Evolutionary conservation across 2,329 filamentous ascomycete genomes (phyloP), one percentile per base, ranked within the genome.

Genomic region (Ophiostoma pallidulum): DNA sequence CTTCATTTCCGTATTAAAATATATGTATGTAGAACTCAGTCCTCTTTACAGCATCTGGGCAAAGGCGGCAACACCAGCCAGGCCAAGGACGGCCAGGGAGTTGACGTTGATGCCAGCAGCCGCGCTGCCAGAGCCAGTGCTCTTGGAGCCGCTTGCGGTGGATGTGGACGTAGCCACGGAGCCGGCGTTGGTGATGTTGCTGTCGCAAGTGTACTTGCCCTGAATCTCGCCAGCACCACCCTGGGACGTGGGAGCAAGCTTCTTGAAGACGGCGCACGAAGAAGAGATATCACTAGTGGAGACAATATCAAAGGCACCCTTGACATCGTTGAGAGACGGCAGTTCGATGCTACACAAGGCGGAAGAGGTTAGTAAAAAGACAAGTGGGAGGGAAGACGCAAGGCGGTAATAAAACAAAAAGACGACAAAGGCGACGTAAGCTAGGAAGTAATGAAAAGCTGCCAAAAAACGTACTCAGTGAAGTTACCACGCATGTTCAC

Each of bases 401-500:
- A n/a, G n/a, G n/a, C n/a, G n/a, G n/a, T n/a, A n/a, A n/a, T n/a
- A n/a, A n/a, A n/a, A n/a, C n/a, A n/a, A n/a, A n/a, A n/a, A n/a
- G n/a, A n/a, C n/a, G n/a, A n/a, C n/a, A n/a, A n/a, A n/a, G n/a
- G n/a, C n/a, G n/a, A n/a, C n/a, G n/a, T n/a, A n/a, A n/a, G n/a
- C n/a, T 37, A 26, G 4, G 26, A n/a, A 13, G 6, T 13, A 1
- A 28, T 9, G 16, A 28, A 8, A 12, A 12, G 28, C 4, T 41
- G 8, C 2, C 12, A 2, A 13, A 44, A 12, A 16, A 78, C 86
- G 73, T 75, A 94, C 88, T 77, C 73, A 54, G 80, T 75, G 67
- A 96, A 94, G 71, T 80, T 84, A 60, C 92, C 92, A 59, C 82
- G 81, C 65, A 95, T 79, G 65, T 88, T 83, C 61, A 97, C 74